Base-by-base conservation (phyloP, 257 asterid genomes). In the Solanum lycopersicoides region DNA sequence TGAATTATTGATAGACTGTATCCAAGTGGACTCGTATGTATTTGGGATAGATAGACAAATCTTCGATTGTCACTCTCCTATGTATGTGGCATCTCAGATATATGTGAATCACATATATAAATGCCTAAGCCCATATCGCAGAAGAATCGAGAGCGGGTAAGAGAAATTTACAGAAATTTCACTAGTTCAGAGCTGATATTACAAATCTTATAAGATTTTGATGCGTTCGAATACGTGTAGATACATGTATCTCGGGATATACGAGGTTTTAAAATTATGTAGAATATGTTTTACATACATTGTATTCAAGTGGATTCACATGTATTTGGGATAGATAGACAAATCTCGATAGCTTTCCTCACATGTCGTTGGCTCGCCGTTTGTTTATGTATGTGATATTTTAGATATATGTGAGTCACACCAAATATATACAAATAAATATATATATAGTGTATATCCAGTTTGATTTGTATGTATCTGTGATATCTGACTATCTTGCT, bases 41-140 rank as follows among this genome's bases (percentile, higher is more conserved):
- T 56, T 56, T 18, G n/a, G 1, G 4, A 18, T 56, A 18, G 1
- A 56, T 56, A 56, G 11, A 56, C 65, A 7, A 56, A 20, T 56
- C 0, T 53, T 18, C 11, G 2, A 4, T 18, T 53, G 3, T n/a
- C n/a, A 1, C 4, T 35, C 7, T 35, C 0, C 1, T 35, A 35
- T n/a, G n/a, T 50, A 50, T 50, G 15, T 50, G 60, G 0, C 5
- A 50, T 50, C 3, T 50, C 0, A 50, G 21, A 15, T 50, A 1
- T 50, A 50, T 50, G 21, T 50, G 21, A 50, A 14, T 50, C 21
- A 15, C 59, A 28, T 2, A 53, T 56, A 53, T 53, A 53, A 1
- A 56, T 56, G 12, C 12, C 25, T 20, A 5, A 56, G 12, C 5
- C 12, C 12, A 56, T 2, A 7, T 56, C 20, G 0, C 5, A 0